phyloP scores from a whole-genome alignment of 345 rosid genomes.

The Excoecaria cochinchinensis region DNA sequence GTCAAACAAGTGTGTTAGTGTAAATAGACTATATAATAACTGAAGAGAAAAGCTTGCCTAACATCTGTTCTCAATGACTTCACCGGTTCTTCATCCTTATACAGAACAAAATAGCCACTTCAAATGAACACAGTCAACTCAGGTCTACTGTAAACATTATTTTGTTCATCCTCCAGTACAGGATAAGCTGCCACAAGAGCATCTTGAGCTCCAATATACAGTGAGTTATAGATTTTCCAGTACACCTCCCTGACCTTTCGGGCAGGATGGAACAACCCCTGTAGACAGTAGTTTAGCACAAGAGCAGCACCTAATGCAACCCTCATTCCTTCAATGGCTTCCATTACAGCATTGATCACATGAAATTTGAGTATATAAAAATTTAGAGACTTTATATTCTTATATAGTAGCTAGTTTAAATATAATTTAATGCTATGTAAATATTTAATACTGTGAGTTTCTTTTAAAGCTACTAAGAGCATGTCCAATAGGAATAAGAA shows the following conservation, averaged over 20 bases:
- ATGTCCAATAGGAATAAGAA: no score
- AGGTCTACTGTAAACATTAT: slow-evolving; percentile 78
- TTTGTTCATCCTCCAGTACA: slow-evolving; percentile 68
- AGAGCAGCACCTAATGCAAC: slow-evolving; percentile 89
- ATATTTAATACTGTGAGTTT: no score
- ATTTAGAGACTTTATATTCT: no score
- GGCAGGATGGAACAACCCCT: slow-evolving; percentile 98
- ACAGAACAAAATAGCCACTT: slow-evolving; percentile 4
- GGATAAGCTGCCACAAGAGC: slow-evolving; percentile 97
- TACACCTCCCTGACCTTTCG: slow-evolving; percentile 99
- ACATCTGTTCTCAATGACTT: neutral
- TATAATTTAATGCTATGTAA: no score
- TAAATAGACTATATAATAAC: neutral
- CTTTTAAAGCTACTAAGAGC: no score
- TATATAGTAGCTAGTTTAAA: no score
- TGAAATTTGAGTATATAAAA: no score
- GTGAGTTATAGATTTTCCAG: slow-evolving; percentile 98
- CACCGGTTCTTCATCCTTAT: neutral
- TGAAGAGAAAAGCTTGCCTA: neutral
- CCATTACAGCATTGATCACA: slow-evolving; percentile 96
- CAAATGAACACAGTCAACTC: slow-evolving; percentile 81
- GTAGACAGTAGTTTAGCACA: slow-evolving; percentile 88
- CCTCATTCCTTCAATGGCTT: slow-evolving; percentile 96
- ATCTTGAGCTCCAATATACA: slow-evolving; percentile 90
- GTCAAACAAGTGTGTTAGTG: neutral